A percentile compares a stretch with the other conserved stretches of the same genome.
Evolutionary conservation across 1,284 basidiomycete genomes (phyloP).

Genomic region (Trametes sp.): DNA sequence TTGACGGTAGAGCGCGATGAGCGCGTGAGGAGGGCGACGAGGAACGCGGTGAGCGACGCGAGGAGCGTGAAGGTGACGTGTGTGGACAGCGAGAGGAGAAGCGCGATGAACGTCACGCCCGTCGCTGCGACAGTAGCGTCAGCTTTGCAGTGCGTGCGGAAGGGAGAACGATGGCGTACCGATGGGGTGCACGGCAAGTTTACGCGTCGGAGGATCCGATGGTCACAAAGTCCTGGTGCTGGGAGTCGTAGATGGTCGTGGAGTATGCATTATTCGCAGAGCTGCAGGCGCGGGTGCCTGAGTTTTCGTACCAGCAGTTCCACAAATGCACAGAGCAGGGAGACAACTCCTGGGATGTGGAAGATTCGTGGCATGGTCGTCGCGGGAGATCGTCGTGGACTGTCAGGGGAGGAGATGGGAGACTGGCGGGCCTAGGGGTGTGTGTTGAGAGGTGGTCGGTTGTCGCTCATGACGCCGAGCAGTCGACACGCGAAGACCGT

Average conservation of each 20-base stretch:
- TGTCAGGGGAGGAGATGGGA: neutral
- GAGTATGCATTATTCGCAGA: conserved; percentile 58
- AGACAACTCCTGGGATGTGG: conserved; percentile 68
- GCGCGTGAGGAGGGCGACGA: conserved; percentile 69
- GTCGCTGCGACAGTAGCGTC: conserved; percentile 54
- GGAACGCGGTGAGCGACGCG: conserved; percentile 65
- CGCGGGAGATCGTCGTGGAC: neutral
- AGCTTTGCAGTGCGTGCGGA: neutral
- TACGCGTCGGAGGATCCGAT: conserved; percentile 68
- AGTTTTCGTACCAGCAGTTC: conserved; percentile 57
- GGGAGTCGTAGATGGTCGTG: conserved; percentile 49
- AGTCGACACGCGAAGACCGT: neutral
- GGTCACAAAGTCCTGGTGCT: conserved; percentile 44
- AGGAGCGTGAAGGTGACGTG: too few relatives aligned
- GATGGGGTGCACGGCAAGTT: conserved; percentile 75
- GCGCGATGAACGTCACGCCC: conserved; percentile 66
- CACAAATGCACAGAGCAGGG: conserved; percentile 68
- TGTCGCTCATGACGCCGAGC: neutral
- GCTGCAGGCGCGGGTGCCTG: conserved; percentile 56
- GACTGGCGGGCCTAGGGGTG: neutral
- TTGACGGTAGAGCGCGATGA: conserved; percentile 78
- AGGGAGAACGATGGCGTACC: conserved; percentile 51
- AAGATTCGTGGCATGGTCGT: conserved; percentile 43
- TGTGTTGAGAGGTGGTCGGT: neutral
- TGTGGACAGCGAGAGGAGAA: conserved; percentile 68